Percentiles rank a stretch among this genome's conserved stretches.
Conservation (phyloP, 2,329 filamentous ascomycete genomes). For the Aspergillus sp. region DNA sequence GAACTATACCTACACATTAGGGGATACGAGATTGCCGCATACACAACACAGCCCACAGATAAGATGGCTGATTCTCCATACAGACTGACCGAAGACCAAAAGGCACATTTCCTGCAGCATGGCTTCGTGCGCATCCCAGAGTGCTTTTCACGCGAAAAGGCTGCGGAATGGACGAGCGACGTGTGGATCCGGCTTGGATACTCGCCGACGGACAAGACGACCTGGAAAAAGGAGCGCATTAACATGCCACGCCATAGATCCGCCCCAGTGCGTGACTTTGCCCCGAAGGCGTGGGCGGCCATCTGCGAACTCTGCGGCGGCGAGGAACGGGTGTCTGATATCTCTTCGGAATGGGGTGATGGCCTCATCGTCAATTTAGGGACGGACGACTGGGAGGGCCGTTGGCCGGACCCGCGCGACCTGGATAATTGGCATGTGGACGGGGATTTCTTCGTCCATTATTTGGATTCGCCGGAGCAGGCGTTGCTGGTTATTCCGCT, state of each 20-base stretch:
- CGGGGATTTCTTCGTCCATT: constrained; percentile 71
- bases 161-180: constrained; percentile 46
- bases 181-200: constrained; percentile 66
- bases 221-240: constrained; percentile 60
- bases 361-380: constrained; percentile 69
- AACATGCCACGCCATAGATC: constrained; percentile 64
- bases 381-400: constrained; percentile 51
- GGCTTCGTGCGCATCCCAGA: constrained; percentile 54
- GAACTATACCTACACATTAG: no score
- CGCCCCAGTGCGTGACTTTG: constrained; percentile 55
- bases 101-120: constrained; percentile 54
- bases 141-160: constrained; percentile 52
- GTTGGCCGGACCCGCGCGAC: constrained; percentile 52
- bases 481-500: constrained; percentile 66
- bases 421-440: constrained; percentile 66
- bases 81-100: constrained; percentile 44
- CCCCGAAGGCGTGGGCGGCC: constrained; percentile 64
- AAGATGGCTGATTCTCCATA: no score
- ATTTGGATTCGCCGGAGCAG: constrained; percentile 68
- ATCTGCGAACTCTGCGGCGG: constrained; percentile 67
- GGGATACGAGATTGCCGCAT: no score
- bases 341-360: constrained; percentile 61
- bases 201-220: constrained; percentile 60
- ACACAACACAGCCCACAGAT: no score
- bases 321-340: constrained; percentile 51